Conservation (phyloP, 305 asterid genomes). For the Fraxinus sp. region DNA sequence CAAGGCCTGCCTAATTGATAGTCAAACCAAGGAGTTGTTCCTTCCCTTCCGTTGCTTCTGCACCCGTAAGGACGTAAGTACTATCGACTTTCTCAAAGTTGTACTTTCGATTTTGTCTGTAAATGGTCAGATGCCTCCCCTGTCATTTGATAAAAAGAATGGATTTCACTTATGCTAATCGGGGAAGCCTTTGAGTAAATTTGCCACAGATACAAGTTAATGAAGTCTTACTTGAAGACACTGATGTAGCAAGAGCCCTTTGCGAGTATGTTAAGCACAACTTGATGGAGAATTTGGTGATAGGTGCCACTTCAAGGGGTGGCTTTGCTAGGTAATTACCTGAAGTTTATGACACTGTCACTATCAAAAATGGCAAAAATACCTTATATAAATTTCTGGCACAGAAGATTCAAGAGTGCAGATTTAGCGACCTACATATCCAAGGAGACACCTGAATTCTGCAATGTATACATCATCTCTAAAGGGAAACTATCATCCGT, state of each 20-base stretch:
- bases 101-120: background rate
- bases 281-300: conserved; percentile 56
- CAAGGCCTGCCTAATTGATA: conserved; percentile 37
- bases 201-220: conserved; percentile 63
- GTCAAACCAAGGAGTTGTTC: conserved; percentile 73
- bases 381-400: conserved; percentile 31
- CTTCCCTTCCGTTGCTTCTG: conserved; percentile 97
- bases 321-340: conserved; percentile 63
- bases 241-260: conserved; percentile 62
- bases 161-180: background rate
- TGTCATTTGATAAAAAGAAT: background rate
- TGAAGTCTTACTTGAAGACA: conserved; percentile 70
- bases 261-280: conserved; percentile 62
- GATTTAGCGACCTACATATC: conserved; percentile 56
- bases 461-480: conserved; percentile 67
- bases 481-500: conserved; percentile 67
- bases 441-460: conserved; percentile 68
- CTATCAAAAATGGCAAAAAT: background rate
- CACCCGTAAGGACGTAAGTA: conserved; percentile 86
- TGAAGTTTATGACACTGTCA: background rate
- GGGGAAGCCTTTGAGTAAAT: background rate
- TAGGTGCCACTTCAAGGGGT: conserved; percentile 58
- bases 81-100: background rate
- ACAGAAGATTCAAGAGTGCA: conserved; percentile 61
- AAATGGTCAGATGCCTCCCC: background rate